phyloP scores from a whole-genome alignment of 1,284 basidiomycete species.

The Ceratobasidium theobromae region DNA sequence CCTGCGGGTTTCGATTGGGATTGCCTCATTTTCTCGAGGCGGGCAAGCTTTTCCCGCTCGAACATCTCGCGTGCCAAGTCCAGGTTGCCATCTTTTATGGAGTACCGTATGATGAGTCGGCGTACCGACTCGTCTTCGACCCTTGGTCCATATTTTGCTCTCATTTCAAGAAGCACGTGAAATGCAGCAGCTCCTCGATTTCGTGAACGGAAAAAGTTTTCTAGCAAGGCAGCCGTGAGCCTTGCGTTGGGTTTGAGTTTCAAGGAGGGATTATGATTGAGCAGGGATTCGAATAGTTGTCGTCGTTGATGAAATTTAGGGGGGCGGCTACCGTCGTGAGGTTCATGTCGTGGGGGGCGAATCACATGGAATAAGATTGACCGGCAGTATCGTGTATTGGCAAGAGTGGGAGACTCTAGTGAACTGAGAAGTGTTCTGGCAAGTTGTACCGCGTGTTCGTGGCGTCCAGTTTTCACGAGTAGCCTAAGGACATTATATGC shows the following conservation, averaged over 20 bases:
- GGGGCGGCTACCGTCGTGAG: too few species aligned
- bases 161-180: background rate
- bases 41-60: constrained; percentile 8
- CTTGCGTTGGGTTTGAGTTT: constrained; percentile 8
- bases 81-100: background rate
- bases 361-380: constrained; percentile 15
- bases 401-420: background rate
- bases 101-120: constrained; percentile 13
- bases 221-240: background rate
- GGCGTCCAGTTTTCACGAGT: background rate
- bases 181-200: background rate
- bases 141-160: constrained; percentile 8
- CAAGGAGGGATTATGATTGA: constrained; percentile 7
- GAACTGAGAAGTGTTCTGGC: background rate
- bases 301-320: constrained; percentile 1
- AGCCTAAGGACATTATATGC: constrained; percentile 26
- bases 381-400: constrained; percentile 9
- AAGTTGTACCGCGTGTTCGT: constrained; percentile 19
- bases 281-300: constrained; percentile 9
- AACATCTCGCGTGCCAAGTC: constrained; percentile 1
- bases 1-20: background rate
- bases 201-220: constrained; percentile 9
- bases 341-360: background rate
- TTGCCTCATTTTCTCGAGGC: background rate
- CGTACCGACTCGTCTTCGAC: constrained; percentile 19